These are phyloP conservation scores for Tetradesmus obliquus DNA, from an alignment of 139 green algal genomes.

Conservation along the genomic window DNA sequence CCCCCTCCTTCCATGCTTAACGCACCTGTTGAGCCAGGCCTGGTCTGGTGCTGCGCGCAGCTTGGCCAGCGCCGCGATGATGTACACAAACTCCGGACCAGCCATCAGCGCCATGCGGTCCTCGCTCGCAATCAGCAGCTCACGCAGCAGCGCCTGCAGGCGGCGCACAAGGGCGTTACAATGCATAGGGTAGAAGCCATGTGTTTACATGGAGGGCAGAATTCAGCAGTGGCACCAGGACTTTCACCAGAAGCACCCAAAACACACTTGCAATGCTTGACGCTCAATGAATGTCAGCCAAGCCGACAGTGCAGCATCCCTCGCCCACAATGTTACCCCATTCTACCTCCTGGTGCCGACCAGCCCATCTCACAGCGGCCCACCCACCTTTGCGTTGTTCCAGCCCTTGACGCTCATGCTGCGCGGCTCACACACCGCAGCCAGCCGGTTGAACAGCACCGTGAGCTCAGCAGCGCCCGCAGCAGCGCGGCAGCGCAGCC, in stretches of 20 bases:
- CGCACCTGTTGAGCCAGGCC: constrained; percentile 44
- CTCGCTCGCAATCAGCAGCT: constrained; percentile 40
- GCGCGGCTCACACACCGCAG: constrained; percentile 26
- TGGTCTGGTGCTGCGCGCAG: constrained; percentile 30
- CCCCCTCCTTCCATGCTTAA: no score
- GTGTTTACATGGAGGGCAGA: neutral
- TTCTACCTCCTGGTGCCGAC: neutral
- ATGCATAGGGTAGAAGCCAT: neutral
- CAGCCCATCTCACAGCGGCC: no score
- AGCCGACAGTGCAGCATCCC: no score
- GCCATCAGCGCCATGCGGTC: constrained; percentile 40
- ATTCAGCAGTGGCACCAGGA: neutral
- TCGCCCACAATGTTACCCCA: no score
- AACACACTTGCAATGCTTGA: neutral
- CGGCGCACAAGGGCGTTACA: neutral
- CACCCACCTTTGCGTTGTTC: constrained; percentile 42
- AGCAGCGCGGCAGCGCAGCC: constrained; percentile 9
- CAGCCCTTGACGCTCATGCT: constrained; percentile 29
- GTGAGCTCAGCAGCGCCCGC: constrained; percentile 37
- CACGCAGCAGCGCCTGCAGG: constrained; percentile 41
- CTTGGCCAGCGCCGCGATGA: constrained; percentile 44
- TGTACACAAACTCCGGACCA: constrained; percentile 45
- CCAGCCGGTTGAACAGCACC: constrained; percentile 38
- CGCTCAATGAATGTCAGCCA: no score
- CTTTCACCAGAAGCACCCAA: neutral